A percentile compares a stretch with the other conserved stretches of the same genome.
Evolutionary conservation across 2,329 filamentous ascomycete species (phyloP).

Genomic region (Paraphoma sp.): DNA sequence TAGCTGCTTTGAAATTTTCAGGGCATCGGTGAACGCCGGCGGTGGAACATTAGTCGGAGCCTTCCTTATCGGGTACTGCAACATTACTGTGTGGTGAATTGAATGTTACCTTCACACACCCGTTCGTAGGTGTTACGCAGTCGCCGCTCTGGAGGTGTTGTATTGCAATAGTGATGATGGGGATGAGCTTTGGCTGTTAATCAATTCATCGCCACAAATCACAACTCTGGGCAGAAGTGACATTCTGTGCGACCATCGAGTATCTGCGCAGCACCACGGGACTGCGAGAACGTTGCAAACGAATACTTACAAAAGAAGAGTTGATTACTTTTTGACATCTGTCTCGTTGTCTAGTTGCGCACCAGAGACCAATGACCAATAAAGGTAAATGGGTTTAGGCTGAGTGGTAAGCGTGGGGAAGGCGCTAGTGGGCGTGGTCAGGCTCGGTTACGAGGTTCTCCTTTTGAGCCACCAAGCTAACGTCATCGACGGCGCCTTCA

Average conservation of each 20-base stretch:
- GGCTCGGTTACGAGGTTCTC: neutral
- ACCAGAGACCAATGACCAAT: neutral
- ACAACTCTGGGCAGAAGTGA: no score
- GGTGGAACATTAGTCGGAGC: neutral
- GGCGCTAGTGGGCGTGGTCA: neutral
- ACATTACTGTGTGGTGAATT: no score
- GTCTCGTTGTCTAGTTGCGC: neutral
- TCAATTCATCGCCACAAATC: no score
- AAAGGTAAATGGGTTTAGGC: neutral
- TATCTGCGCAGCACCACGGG: no score
- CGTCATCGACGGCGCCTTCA: neutral
- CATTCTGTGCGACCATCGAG: no score
- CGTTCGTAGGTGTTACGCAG: no score
- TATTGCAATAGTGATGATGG: no score
- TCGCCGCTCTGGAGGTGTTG: no score
- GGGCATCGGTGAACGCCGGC: conserved; percentile 4
- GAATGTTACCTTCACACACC: no score
- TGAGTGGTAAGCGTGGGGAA: neutral
- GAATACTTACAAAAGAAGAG: no score
- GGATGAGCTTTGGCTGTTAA: no score
- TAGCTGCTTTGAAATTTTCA: conserved; percentile 1
- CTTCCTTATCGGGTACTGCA: neutral
- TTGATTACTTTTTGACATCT: neutral
- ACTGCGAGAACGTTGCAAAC: no score
- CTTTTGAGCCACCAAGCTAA: neutral